These are phyloP conservation scores for Fusarium udum DNA, from an alignment of 2,329 filamentous ascomycete species.

Conservation along the genomic window DNA sequence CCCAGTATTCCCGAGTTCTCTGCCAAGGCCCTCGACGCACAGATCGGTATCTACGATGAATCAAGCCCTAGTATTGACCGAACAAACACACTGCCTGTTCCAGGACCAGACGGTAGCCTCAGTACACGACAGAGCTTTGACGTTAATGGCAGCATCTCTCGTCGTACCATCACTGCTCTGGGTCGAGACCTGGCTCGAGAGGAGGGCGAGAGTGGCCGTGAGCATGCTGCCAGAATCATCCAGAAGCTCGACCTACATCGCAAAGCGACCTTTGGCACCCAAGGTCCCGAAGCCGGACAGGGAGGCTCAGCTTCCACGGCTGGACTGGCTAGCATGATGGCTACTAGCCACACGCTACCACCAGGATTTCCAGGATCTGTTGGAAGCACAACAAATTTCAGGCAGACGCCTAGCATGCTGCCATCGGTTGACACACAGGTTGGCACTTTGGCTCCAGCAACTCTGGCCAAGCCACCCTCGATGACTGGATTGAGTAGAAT, in stretches of 20 bases:
- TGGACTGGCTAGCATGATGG: slow-evolving; percentile 86
- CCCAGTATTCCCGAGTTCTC: slow-evolving; percentile 91
- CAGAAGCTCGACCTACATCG: slow-evolving; percentile 91
- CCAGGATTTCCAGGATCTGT: slow-evolving; percentile 62
- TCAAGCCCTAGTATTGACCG: slow-evolving; percentile 61
- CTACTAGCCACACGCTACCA: slow-evolving; percentile 81
- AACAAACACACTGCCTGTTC: slow-evolving; percentile 70
- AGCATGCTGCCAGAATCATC: slow-evolving; percentile 88
- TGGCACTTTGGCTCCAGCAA: slow-evolving; percentile 80
- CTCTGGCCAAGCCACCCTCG: slow-evolving; percentile 83
- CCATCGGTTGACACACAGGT: slow-evolving; percentile 57
- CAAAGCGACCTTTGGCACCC: slow-evolving; percentile 70
- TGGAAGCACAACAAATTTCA: slow-evolving; percentile 44
- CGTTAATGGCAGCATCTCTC: slow-evolving; percentile 60
- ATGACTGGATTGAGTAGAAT: slow-evolving; percentile 87
- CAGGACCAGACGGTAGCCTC: slow-evolving; percentile 63
- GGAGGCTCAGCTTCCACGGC: slow-evolving; percentile 55
- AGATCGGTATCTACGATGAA: slow-evolving; percentile 66
- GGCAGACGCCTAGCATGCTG: slow-evolving; percentile 45
- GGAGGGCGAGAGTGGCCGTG: slow-evolving; percentile 79
- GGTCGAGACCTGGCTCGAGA: slow-evolving; percentile 61
- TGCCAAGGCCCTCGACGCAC: slow-evolving; percentile 76
- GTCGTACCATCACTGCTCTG: slow-evolving; percentile 66
- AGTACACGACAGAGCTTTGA: slow-evolving; percentile 77
- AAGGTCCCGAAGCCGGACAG: slow-evolving; percentile 50